Base-by-base conservation (phyloP, 2,329 filamentous ascomycete genomes). In the Aspergillus jensenii region DNA sequence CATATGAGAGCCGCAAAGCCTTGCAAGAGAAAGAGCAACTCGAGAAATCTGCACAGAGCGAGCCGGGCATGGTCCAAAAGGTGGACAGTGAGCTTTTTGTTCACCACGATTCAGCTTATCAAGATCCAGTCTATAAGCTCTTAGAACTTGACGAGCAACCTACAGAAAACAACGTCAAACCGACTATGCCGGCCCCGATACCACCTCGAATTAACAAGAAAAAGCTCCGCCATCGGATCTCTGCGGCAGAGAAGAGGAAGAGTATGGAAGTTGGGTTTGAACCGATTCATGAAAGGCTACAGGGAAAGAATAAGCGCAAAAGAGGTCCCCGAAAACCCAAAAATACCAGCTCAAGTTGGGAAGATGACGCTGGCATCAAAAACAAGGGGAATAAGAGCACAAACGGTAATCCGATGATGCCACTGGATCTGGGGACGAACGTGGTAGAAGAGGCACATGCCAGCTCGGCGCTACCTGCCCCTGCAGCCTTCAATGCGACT, bases 381-480 rank as follows among this genome's bases (percentile, higher is more conserved):
- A 9, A 31, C 8, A 31, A 31, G 9, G 9, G 9, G 27, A 31
- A 31, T 31, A 31, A 31, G 27, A 12, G 9, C 9, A 31, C 27
- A 31, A 11, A 31, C 9, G 27, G 3, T 31, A 31, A 31, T 31
- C 4, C 27, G 1, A 31, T 31, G 9, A 9, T 70, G 43, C 65
- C 19, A 8, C 71, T 11, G 41, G 59, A 8, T 9, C 58, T 66
- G 11, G 27, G 31, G 6, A 59, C 60, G 1, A 62, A 69, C 44
- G 58, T 71, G 2, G 53, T 71, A 9, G 55, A 54, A 25, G 66
- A 68, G n/a, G 70, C 65, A 3, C 66, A 72, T 19, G 60, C 52
- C 7, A 76, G 69, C 54, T 59, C 65, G 17, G 52, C 51, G 1
- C 55, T 66, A 40, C 59, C 54, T 2, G 62, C 54, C 4, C 66